Evolutionary conservation across 2,329 filamentous ascomycete genomes (phyloP).

Genomic region (Nannizziopsis arthrosporioides): DNA sequence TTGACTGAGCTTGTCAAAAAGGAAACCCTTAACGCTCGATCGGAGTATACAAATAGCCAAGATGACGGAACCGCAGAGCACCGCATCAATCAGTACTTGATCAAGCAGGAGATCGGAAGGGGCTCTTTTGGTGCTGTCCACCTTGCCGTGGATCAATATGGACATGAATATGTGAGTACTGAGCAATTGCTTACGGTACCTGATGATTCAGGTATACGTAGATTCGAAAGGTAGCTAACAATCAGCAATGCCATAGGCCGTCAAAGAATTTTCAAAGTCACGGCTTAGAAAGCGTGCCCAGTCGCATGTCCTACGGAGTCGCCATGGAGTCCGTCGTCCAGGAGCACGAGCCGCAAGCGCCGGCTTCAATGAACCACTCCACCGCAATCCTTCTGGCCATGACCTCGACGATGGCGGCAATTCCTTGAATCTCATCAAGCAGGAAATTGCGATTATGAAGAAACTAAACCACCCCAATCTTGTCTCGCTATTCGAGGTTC

Average conservation of each 20-base stretch:
- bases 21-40: constrained; percentile 86
- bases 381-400: constrained; percentile 46
- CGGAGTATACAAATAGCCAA: constrained; percentile 75
- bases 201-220: no score
- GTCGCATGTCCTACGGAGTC: constrained; percentile 67
- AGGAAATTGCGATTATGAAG: constrained; percentile 99
- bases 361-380: constrained; percentile 52
- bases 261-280: constrained; percentile 96
- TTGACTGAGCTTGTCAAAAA: constrained; percentile 28
- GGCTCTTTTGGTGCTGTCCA: constrained; percentile 94
- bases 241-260: constrained; percentile 48
- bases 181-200: background rate
- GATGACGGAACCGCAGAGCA: constrained; percentile 70
- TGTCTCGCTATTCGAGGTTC: constrained; percentile 83
- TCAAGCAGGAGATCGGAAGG: constrained; percentile 89
- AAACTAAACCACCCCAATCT: constrained; percentile 90
- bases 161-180: constrained; percentile 71
- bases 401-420: constrained; percentile 49
- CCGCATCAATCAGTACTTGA: constrained; percentile 87
- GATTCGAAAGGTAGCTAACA: background rate
- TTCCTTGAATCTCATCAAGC: constrained; percentile 75
- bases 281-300: constrained; percentile 80
- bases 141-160: constrained; percentile 78
- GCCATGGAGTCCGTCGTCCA: constrained; percentile 43
- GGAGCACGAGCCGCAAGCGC: constrained; percentile 41